Evolutionary conservation across 306 rosid genomes (phyloP).

Genomic region (Elaeagnus macrophylla): DNA sequence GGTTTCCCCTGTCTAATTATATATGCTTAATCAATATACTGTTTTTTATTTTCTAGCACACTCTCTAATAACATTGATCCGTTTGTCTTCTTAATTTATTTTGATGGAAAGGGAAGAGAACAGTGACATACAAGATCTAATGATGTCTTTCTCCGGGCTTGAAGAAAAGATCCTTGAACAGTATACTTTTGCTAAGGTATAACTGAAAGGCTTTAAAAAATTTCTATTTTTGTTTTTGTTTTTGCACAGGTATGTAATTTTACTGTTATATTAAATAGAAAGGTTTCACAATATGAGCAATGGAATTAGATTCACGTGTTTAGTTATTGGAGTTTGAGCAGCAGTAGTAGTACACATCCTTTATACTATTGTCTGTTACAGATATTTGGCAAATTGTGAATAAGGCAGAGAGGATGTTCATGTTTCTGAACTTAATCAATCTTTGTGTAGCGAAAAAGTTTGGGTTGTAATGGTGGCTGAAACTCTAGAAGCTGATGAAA

Average conservation of each 20-base stretch:
- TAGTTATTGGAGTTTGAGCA: no score
- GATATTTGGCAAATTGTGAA: no score
- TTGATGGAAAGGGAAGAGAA: conserved; percentile 70
- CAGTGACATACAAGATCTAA: conserved; percentile 72
- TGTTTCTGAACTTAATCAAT: no score
- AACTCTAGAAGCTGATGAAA: no score
- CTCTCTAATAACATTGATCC: conserved; percentile 10
- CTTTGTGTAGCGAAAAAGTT: no score
- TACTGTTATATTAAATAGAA: not conserved
- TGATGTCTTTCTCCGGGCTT: conserved; percentile 60
- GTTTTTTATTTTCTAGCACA: conserved; percentile 12
- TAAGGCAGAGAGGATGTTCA: no score
- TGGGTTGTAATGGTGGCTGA: no score
- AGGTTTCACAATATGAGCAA: no score
- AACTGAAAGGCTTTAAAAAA: not conserved
- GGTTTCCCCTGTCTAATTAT: conserved; percentile 3
- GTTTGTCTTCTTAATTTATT: conserved; percentile 16
- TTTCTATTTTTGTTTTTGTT: not conserved
- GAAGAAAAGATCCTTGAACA: conserved; percentile 95
- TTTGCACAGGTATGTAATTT: not conserved
- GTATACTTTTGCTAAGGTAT: conserved; percentile 95
- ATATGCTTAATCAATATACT: not conserved
- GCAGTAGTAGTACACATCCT: no score
- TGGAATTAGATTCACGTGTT: no score
- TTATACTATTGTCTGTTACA: no score